Evolutionary conservation across 73 alveolate species (phyloP), one percentile per base, ranked within the genome.

Genomic region (Stentor coeruleus): DNA sequence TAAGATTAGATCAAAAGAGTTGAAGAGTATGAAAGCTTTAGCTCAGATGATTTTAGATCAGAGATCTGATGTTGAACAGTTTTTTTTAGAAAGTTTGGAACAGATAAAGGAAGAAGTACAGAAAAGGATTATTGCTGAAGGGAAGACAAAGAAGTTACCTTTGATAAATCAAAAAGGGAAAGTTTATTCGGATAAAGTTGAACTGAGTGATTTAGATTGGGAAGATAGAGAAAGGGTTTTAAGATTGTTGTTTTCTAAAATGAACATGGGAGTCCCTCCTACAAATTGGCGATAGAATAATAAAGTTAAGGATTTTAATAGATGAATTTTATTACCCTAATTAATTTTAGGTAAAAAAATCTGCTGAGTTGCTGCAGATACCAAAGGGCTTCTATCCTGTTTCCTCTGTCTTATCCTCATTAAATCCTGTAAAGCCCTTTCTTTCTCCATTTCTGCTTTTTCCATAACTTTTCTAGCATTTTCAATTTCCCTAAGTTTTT

Each of bases 251-350:
- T 94, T 94, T 80, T 81, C 94, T 11, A 94, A 94, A 77, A 90
- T 92, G 97, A 94, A 94, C 82, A 58, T 93, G 77, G 97, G 99
- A 20, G 86, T 88, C 31, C 96, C 97, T 28, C 92, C 96, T 4
- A 83, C 85, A 33, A 82, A 92, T 81, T 94, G 98, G 98, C 86
- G 95, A 72, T n/a, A n/a, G n/a, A n/a, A n/a, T n/a, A n/a, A n/a
- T n/a, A n/a, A n/a, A n/a, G n/a, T n/a, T n/a, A n/a, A n/a, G n/a
- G n/a, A n/a, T n/a, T n/a, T n/a, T n/a, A n/a, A n/a, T n/a, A n/a
- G n/a, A n/a, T n/a, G n/a, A n/a, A n/a, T n/a, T n/a, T n/a, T n/a
- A n/a, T n/a, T n/a, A n/a, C n/a, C n/a, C n/a, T n/a, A n/a, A n/a
- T n/a, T n/a, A n/a, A n/a, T 49, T 49, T 49, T 11, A 49, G 66